Conservation (phyloP, 345 rosid genomes). For the Rhodomyrtus tomentosa region DNA sequence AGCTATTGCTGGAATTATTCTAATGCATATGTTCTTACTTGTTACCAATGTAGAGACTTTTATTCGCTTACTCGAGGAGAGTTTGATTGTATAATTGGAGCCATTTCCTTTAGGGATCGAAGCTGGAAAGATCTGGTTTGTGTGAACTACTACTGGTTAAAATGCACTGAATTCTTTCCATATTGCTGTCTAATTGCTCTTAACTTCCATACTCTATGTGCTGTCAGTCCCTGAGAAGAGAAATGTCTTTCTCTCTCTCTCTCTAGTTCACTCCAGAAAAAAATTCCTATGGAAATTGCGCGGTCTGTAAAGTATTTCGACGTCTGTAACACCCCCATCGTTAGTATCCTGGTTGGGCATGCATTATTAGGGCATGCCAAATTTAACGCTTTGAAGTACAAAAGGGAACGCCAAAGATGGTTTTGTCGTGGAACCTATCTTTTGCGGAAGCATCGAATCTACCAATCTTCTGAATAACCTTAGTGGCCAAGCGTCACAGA, state of each 20-base stretch:
- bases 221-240: not conserved
- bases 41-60: not conserved
- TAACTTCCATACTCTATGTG: not conserved
- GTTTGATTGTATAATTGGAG: not conserved
- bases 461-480: not conserved
- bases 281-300: not conserved
- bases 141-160: not conserved
- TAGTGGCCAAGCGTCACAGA: not conserved
- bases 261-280: not conserved
- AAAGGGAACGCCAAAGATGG: not conserved
- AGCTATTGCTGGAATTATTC: not conserved
- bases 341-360: not conserved
- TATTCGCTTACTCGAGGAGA: not conserved
- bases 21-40: not conserved
- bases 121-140: not conserved
- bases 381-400: not conserved
- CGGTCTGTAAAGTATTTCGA: not conserved
- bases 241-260: not conserved
- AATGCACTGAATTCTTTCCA: not conserved
- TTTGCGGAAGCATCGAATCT: not conserved
- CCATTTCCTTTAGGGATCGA: not conserved
- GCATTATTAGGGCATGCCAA: not conserved
- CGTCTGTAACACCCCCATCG: not conserved
- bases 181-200: not conserved
- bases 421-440: not conserved